Percentiles rank a stretch among this genome's conserved stretches.
These are phyloP conservation scores for Aspergillus candidus DNA, from an alignment of 2,329 filamentous ascomycete genomes.

Conservation along the genomic window DNA sequence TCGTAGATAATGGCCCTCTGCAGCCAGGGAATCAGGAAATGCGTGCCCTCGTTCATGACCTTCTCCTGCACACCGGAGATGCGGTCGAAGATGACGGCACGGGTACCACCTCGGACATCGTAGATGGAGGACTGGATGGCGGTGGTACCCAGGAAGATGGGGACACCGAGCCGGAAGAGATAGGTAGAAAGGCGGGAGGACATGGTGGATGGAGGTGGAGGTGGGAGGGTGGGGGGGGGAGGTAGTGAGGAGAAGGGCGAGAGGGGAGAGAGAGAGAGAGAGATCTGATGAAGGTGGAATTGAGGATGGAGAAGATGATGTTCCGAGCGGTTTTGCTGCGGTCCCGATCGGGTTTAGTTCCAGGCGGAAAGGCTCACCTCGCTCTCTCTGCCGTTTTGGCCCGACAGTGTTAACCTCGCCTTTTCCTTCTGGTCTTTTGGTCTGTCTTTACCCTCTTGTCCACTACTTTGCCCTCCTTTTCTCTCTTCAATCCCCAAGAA, in stretches of 20 bases:
- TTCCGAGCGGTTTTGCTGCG: slow-evolving; percentile 28
- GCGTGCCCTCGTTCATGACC: slow-evolving; percentile 92
- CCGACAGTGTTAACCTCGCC: slow-evolving; percentile 23
- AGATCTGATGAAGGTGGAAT: slow-evolving; percentile 8
- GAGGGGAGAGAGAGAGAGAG: slow-evolving; percentile 4
- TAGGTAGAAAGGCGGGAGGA: slow-evolving; percentile 37
- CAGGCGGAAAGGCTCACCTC: slow-evolving; percentile 11
- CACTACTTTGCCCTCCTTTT: slow-evolving; percentile 10
- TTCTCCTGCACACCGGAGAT: slow-evolving; percentile 84
- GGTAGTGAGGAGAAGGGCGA: slow-evolving; percentile 3
- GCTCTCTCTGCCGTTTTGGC: slow-evolving; percentile 28
- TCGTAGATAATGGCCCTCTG: slow-evolving; percentile 94
- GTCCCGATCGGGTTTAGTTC: slow-evolving; percentile 33
- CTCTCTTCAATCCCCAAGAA: slow-evolving; percentile 3
- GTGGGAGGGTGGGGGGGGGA: slow-evolving; percentile 11
- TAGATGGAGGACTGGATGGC: slow-evolving; percentile 77
- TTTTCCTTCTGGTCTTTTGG: slow-evolving; percentile 16
- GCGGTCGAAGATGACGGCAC: slow-evolving; percentile 97
- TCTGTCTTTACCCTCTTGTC: slow-evolving; percentile 14
- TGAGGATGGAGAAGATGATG: slow-evolving; percentile 22
- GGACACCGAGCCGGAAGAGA: slow-evolving; percentile 54
- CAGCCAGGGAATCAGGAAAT: slow-evolving; percentile 93
- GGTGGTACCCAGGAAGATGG: slow-evolving; percentile 61
- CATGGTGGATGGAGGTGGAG: slow-evolving; percentile 35
- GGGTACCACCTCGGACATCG: slow-evolving; percentile 90